Evolutionary conservation across 352 stramenopile genomes (phyloP), one percentile per base, ranked within the genome.

Genomic region (Blastocystis sp.): DNA sequence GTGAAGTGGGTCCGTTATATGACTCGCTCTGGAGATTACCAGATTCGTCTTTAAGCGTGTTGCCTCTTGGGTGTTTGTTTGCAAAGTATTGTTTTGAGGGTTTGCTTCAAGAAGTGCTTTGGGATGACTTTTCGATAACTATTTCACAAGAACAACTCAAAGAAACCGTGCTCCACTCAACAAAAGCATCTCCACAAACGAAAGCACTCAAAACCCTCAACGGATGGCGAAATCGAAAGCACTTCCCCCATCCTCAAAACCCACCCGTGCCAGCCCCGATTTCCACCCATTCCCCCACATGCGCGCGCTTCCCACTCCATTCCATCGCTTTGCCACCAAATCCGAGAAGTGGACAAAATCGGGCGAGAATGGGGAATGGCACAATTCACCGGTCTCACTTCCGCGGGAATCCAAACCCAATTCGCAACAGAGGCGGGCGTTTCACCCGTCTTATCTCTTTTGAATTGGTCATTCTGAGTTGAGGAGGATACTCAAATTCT

Each of bases 1-100:
- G n/a, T n/a, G n/a, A n/a, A n/a, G n/a, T n/a, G n/a, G n/a, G 97
- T 99, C 41, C 95, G 96, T 91, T 99, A 98, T 92, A 97, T 98
- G 90, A 98, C 97, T 21, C 97, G 97, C 79, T 96, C 96, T 1
- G 96, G 96, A 9, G 94, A 97, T 89, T 99, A 98, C 92, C 96
- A 98, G 92, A 95, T 99, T 76, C 94, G 96, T 89, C 98, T 98
- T 92, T 99, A 93, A 92, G 78, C 51, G 62, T 45, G 26, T 51
- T 76, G 59, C 62, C 19, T 85, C 19, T 85, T 10, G 0, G 9
- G 12, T 81, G 71, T 81, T 81, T 81, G 41, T 81, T 81, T 26
- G n/a, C 35, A 66, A 35, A 2, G 35, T n/a, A 62, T n/a, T 62
- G 55, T 62, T 62, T 62, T 24, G n/a, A 62, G 55, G 19, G 55